These are phyloP conservation scores for Verticillium isaacii DNA, from an alignment of 2,329 filamentous ascomycete genomes.

Conservation along the genomic window DNA sequence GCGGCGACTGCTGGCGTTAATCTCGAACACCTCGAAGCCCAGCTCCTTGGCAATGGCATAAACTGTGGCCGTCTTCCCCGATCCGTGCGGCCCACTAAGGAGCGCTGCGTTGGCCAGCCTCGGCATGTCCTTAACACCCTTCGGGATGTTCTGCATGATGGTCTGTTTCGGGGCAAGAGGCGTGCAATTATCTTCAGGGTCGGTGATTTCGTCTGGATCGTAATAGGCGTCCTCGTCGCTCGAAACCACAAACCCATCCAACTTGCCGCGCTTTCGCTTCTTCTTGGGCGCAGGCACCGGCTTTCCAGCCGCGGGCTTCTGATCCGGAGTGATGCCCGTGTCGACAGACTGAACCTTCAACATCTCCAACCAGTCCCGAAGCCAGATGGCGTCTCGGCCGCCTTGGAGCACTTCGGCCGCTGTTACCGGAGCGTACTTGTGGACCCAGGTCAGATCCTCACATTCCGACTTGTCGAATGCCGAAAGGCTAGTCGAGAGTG, in stretches of 20 bases:
- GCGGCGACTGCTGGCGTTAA: conserved; percentile 77
- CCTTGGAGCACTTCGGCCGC: conserved; percentile 72
- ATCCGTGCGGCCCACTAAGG: conserved; percentile 82
- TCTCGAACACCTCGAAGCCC: conserved; percentile 91
- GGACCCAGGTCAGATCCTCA: conserved; percentile 68
- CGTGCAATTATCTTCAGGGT: conserved; percentile 43
- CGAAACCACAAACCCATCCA: conserved; percentile 76
- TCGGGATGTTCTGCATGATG: conserved; percentile 41
- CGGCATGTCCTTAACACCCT: conserved; percentile 33
- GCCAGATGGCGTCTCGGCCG: conserved; percentile 62
- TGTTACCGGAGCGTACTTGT: conserved; percentile 75
- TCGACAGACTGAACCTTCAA: conserved; percentile 75
- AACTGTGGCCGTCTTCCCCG: conserved; percentile 88
- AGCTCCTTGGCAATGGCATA: conserved; percentile 90
- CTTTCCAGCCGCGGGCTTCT: conserved; percentile 22
- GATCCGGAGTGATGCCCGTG: conserved; percentile 41
- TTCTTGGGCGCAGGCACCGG: conserved; percentile 38
- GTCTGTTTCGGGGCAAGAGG: conserved; percentile 42
- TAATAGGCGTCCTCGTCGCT: conserved; percentile 66
- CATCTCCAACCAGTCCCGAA: conserved; percentile 77
- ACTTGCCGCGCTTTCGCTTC: conserved; percentile 66
- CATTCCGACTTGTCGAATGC: conserved; percentile 77
- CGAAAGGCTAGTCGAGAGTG: conserved; percentile 59
- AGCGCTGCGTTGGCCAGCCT: conserved; percentile 73
- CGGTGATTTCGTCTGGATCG: conserved; percentile 64